These are phyloP conservation scores for Ophiostoma australiae DNA, from an alignment of 2,329 filamentous ascomycete species.

Conservation along the genomic window DNA sequence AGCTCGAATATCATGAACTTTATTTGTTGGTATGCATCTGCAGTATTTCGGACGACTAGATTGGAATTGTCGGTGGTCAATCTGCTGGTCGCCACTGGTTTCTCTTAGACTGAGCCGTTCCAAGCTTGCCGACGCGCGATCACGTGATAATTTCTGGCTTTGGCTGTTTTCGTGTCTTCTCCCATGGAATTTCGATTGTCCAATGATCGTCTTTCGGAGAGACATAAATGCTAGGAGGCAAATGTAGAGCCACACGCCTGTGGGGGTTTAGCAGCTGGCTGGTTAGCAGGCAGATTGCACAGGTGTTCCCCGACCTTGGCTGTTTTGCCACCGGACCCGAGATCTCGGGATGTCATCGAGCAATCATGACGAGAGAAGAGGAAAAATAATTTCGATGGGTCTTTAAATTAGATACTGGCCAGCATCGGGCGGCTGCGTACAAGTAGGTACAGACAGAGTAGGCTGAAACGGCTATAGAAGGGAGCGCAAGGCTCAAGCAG, in stretches of 20 bases:
- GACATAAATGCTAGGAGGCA: neutral
- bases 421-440: neutral
- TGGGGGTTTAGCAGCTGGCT: neutral
- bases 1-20: neutral
- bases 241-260: neutral
- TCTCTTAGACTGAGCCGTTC: neutral
- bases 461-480: neutral
- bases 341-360: neutral
- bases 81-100: neutral
- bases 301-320: neutral
- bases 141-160: neutral
- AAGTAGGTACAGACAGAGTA: neutral
- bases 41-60: neutral
- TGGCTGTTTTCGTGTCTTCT: neutral
- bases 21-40: neutral
- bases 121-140: neutral
- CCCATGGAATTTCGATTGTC: neutral
- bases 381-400: neutral
- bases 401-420: neutral
- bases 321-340: slow-evolving; percentile 13
- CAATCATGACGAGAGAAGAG: neutral
- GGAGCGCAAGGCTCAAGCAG: neutral
- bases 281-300: neutral
- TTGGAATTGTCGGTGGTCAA: neutral
- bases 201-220: neutral